These are phyloP conservation scores for Setaria italica DNA, from an alignment of 202 grass and related monocot species.

Conservation along the genomic window DNA sequence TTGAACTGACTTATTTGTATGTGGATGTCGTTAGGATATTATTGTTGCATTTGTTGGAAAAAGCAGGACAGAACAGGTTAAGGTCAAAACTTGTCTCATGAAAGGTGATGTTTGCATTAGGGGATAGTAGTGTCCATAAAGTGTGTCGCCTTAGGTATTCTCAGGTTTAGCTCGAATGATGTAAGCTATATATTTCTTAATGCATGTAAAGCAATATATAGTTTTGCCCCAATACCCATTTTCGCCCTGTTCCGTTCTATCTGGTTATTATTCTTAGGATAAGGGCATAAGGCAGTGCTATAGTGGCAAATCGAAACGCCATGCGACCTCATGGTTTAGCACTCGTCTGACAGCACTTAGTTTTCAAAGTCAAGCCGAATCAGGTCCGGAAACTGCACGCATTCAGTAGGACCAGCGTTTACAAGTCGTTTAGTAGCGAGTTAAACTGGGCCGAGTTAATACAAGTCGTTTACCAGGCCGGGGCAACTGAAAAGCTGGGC, in stretches of 20 bases:
- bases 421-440: too few species aligned
- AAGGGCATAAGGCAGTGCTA: neutral
- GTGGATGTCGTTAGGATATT: slow-evolving; percentile 50
- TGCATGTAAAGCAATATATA: slow-evolving; percentile 54
- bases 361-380: too few species aligned
- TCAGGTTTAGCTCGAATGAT: slow-evolving; percentile 43
- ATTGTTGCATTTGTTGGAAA: slow-evolving; percentile 50
- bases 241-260: neutral
- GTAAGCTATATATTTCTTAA: slow-evolving; percentile 29
- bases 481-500: too few species aligned
- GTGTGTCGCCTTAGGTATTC: slow-evolving; percentile 35
- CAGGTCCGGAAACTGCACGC: too few species aligned
- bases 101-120: slow-evolving; percentile 37
- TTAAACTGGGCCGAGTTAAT: too few species aligned
- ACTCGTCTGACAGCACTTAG: too few species aligned
- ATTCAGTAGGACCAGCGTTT: too few species aligned
- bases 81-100: slow-evolving; percentile 33
- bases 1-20: slow-evolving; percentile 53
- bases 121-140: slow-evolving; percentile 42
- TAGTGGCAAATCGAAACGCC: neutral
- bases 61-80: slow-evolving; percentile 35
- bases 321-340: too few species aligned
- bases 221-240: neutral
- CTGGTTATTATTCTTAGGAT: neutral
- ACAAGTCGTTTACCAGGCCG: too few species aligned